Evolutionary conservation across 306 rosid species (phyloP).

Genomic region (Inga oerstediana): DNA sequence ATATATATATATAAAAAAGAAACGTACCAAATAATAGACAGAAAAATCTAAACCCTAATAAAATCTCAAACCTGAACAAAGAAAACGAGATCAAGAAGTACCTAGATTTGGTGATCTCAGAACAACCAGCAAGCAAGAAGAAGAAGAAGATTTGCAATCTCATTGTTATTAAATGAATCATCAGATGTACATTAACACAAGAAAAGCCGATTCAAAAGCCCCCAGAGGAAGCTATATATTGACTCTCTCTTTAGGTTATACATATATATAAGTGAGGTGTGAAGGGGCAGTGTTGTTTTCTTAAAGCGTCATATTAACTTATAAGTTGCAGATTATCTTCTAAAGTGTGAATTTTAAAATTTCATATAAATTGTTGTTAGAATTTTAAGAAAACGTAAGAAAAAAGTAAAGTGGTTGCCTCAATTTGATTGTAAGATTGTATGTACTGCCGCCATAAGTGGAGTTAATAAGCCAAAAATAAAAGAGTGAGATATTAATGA

Average conservation of each 20-base stretch:
- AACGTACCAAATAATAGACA: not conserved
- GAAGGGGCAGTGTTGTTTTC: not conserved
- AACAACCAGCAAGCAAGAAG: not conserved
- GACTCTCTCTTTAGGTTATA: not conserved
- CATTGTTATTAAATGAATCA: not conserved
- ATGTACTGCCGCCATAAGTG: not conserved
- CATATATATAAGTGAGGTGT: not conserved
- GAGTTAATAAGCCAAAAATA: too few relatives aligned
- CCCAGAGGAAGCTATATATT: not conserved
- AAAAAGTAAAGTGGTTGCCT: not conserved
- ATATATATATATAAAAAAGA: not conserved
- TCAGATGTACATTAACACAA: not conserved
- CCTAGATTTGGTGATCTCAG: not conserved
- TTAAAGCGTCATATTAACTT: not conserved
- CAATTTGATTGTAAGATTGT: not conserved
- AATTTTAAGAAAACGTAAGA: too few relatives aligned
- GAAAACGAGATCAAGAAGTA: not conserved
- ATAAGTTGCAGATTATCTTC: not conserved
- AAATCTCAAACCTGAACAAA: not conserved
- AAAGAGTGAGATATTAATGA: not conserved
- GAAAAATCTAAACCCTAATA: not conserved
- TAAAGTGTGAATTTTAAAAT: not conserved
- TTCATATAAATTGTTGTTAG: not conserved
- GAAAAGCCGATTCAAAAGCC: not conserved
- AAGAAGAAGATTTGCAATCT: not conserved